Conservation (phyloP, 495 filamentous ascomycete species). For the Penicillium tannophilum region DNA sequence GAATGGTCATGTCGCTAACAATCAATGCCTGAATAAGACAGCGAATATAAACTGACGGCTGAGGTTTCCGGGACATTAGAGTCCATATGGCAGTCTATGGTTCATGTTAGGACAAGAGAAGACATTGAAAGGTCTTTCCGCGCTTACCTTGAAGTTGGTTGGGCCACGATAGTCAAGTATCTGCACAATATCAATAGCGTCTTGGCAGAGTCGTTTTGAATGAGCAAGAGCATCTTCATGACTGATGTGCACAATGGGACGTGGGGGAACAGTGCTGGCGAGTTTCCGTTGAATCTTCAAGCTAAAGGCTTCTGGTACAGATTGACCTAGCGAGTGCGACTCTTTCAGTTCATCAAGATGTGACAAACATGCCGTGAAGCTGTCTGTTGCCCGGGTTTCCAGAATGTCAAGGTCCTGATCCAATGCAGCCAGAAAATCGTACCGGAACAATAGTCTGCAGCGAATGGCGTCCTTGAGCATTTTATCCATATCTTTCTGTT, state of each 20-base stretch:
- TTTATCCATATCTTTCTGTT: slow-evolving; percentile 48
- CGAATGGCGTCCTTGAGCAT: slow-evolving; percentile 61
- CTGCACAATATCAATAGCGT: slow-evolving; percentile 68
- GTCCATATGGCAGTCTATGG: slow-evolving; percentile 58
- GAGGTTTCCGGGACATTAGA: slow-evolving; percentile 76
- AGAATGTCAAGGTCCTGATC: slow-evolving; percentile 47
- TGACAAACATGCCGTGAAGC: slow-evolving; percentile 47
- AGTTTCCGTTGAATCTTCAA: slow-evolving; percentile 85
- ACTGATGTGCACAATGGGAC: slow-evolving; percentile 78
- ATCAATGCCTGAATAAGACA: slow-evolving; percentile 77
- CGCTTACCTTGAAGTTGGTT: slow-evolving; percentile 57
- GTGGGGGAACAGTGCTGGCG: slow-evolving; percentile 89
- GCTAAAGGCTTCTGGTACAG: slow-evolving; percentile 79
- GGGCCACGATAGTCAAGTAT: slow-evolving; percentile 69
- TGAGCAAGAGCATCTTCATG: slow-evolving; percentile 71
- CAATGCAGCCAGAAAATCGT: slow-evolving; percentile 59
- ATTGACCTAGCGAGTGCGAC: slow-evolving; percentile 61
- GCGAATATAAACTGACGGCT: slow-evolving; percentile 82
- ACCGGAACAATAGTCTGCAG: slow-evolving; percentile 64
- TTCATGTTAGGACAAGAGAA: slow-evolving; percentile 28
- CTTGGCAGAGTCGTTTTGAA: slow-evolving; percentile 69
- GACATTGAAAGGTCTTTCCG: background rate
- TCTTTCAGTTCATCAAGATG: slow-evolving; percentile 54
- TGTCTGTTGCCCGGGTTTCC: slow-evolving; percentile 37
- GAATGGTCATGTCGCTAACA: slow-evolving; percentile 66